Base-by-base conservation (phyloP, 352 stramenopile species). In the Thraustochytrium striatum region DNA sequence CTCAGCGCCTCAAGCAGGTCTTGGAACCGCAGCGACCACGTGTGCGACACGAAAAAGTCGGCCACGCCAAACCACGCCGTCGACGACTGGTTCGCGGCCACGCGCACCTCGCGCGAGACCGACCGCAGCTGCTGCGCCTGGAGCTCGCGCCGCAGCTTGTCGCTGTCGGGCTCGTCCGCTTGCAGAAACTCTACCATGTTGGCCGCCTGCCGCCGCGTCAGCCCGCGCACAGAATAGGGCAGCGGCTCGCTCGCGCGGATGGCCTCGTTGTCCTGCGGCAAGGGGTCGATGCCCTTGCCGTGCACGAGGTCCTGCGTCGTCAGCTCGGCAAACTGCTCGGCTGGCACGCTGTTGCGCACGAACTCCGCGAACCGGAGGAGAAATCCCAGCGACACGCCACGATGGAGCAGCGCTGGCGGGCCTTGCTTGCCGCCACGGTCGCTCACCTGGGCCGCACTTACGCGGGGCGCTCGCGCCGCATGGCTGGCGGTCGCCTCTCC, bases 111-210 rank as follows among this genome's bases (percentile, higher is more conserved):
- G n/a, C n/a, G n/a, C n/a, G n/a, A n/a, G n/a, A n/a, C n/a, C n/a
- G n/a, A n/a, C n/a, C n/a, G n/a, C n/a, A n/a, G n/a, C n/a, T n/a
- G n/a, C n/a, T n/a, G n/a, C n/a, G n/a, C n/a, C n/a, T 39, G 30
- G n/a, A 61, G 35, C 35, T 61, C 5, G 11, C 65, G n/a, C n/a
- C n/a, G n/a, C n/a, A n/a, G n/a, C n/a, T n/a, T 7, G 47, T 35
- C 21, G 30, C 13, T 21, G 13, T 25, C 30, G 30, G 39, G 19
- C 25, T 52, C 1, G 36, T 8, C n/a, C n/a, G n/a, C 25, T 3
- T 70, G 13, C 33, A 75, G 30, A 75, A 75, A 75, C 30, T 75
- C 65, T 7, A 25, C 65, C 39, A 75, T 39, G 39, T 75, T 75
- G n/a, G 7, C 44, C 19, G 50, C n/a, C 9, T 13, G 16, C 33